Evolutionary conservation across 371 early-diverging fungal genomes (phyloP), one percentile per base, ranked within the genome.

Genomic region (Syncephalastrum sp.): DNA sequence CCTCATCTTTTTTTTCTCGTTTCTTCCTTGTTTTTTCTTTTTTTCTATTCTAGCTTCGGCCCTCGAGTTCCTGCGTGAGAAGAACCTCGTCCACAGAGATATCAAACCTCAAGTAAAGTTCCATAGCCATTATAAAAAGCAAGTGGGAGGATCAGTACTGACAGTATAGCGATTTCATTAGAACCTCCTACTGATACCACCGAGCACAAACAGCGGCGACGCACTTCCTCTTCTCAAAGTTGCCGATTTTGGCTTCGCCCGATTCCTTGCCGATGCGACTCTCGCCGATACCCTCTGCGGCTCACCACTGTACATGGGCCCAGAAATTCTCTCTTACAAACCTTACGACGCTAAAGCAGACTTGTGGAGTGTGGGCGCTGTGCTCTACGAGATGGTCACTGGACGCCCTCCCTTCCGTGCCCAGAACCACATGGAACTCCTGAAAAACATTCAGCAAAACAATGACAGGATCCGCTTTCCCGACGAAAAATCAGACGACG

Each of bases 171-270:
- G 16, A n/a, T 41, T 42, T 63, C 14, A 10, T 8, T 63, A 94
- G 88, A 95, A 95, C 69, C 73, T 95, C 5, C 70, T 95, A 14
- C 69, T 93, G 15, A 78, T 78, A 54, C 86, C 87, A 16, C 64
- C 82, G 38, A 10, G 38, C 38, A 10, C 38, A 24, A 59, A 67
- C 45, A 64, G 65, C 47, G 60, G 73, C 17, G 65, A 70, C 45
- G 73, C 75, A 17, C 64, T 93, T 16, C 95, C 95, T 0, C 60
- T 74, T 5, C 71, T 97, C 5, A 96, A 98, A 66, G 84, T 98
- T 12, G 98, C 96, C 5, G 98, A 98, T 68, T 98, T 98, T 76
- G 98, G 98, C 15, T 98, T 98, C 74, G 97, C 98, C 8, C 79
- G 97, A 12, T 86, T 87, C 23, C 72, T 98, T 46, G 91, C 90